phyloP scores from a whole-genome alignment of 805 yeast genomes.

The Ogataea polymorpha region DNA sequence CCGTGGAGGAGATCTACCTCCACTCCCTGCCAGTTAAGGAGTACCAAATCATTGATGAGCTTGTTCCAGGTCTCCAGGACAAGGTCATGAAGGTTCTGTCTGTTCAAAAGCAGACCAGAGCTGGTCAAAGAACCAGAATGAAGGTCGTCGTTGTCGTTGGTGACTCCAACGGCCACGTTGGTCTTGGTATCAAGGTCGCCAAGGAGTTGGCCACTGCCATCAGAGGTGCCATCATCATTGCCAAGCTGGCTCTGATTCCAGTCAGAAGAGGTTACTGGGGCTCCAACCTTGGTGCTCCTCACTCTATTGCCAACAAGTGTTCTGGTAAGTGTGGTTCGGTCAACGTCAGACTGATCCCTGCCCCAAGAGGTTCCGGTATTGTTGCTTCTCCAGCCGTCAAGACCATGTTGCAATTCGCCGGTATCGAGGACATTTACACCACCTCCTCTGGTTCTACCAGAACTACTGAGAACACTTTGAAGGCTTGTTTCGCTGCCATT shows the following conservation, averaged over 20 bases:
- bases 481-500: constrained; percentile 98
- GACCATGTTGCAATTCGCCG: constrained; percentile 98
- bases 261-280: constrained; percentile 99
- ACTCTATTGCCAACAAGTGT: constrained; percentile 96
- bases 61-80: constrained; percentile 93
- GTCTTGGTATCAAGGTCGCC: constrained; percentile 99
- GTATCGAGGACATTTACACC: constrained; percentile 99
- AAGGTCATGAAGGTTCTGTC: constrained; percentile 99
- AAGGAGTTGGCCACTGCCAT: constrained; percentile 99
- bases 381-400: constrained; percentile 99
- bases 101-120: constrained; percentile 99
- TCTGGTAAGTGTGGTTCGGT: constrained; percentile 99
- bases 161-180: constrained; percentile 99
- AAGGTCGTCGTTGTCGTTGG: constrained; percentile 99
- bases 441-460: constrained; percentile 98
- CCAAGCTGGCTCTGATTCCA: constrained; percentile 97
- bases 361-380: constrained; percentile 99
- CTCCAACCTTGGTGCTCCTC: constrained; percentile 99
- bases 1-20: constrained; percentile 97
- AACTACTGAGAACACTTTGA: constrained; percentile 99
- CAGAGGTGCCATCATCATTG: constrained; percentile 99
- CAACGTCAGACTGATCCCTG: constrained; percentile 97
- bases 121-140: constrained; percentile 99
- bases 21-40: constrained; percentile 99
- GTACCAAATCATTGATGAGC: constrained; percentile 96